These are phyloP conservation scores for Septoria petroselini DNA, from an alignment of 2,329 filamentous ascomycete genomes.

Conservation along the genomic window DNA sequence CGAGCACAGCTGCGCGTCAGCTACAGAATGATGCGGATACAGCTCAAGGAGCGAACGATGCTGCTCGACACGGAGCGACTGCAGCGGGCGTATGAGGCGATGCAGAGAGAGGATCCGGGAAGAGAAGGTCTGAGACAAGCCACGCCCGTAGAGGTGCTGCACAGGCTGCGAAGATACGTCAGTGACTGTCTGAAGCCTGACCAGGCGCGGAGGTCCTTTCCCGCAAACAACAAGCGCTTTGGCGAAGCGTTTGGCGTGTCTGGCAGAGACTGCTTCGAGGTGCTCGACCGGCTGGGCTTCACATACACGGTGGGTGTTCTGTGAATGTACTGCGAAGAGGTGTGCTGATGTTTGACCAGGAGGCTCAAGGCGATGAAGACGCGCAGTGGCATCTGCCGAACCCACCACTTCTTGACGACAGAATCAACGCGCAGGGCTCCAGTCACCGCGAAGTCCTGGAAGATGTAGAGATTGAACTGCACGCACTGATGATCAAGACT, in stretches of 20 bases:
- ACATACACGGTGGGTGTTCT: constrained; percentile 33
- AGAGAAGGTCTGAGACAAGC: constrained; percentile 54
- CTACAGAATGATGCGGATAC: constrained; percentile 54
- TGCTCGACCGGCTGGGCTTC: constrained; percentile 61
- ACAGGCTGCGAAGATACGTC: constrained; percentile 59
- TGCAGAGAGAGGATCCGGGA: constrained; percentile 51
- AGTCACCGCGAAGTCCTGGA: constrained; percentile 50
- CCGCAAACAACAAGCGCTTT: constrained; percentile 62
- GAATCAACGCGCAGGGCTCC: constrained; percentile 26
- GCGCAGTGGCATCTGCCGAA: constrained; percentile 34
- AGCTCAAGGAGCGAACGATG: constrained; percentile 47
- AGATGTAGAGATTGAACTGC: constrained; percentile 58
- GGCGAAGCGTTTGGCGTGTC: constrained; percentile 56
- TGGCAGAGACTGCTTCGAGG: constrained; percentile 54
- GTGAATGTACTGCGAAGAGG: neutral
- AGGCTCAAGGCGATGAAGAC: constrained; percentile 14
- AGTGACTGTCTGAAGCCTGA: constrained; percentile 54
- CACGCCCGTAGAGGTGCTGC: constrained; percentile 53
- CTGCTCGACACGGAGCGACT: constrained; percentile 56
- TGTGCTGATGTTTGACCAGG: neutral
- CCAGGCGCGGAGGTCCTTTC: constrained; percentile 54
- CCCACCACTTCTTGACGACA: constrained; percentile 23
- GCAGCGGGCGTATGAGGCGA: constrained; percentile 52
- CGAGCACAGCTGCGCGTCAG: constrained; percentile 52
- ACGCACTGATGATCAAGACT: constrained; percentile 48